Conservation (phyloP, 2,329 filamentous ascomycete species). For the Thielaviopsis populi region DNA sequence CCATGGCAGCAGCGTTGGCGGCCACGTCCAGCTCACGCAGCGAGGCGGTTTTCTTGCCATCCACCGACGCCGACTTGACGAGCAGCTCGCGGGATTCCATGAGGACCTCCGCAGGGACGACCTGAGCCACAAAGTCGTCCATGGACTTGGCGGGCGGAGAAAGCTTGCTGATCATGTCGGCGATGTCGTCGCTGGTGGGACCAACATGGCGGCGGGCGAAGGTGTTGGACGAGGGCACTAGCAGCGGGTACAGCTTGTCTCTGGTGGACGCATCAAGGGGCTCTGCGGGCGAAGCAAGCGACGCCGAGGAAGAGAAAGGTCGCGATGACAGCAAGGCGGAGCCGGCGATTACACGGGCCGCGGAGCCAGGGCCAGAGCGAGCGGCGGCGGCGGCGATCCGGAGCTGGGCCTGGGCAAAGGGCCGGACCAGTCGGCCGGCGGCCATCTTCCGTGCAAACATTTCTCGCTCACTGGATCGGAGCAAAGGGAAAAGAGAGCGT, state of each 20-base stretch:
- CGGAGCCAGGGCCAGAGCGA: neutral
- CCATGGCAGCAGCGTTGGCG: constrained; percentile 25
- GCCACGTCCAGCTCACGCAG: constrained; percentile 47
- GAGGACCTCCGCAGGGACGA: constrained; percentile 67
- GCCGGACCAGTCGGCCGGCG: constrained; percentile 13
- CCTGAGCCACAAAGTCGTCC: constrained; percentile 72
- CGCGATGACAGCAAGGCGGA: neutral
- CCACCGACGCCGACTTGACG: neutral
- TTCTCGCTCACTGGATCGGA: neutral
- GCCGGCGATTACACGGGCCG: neutral
- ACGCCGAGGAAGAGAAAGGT: neutral
- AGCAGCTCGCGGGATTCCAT: constrained; percentile 14
- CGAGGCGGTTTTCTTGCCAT: constrained; percentile 19
- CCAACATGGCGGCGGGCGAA: constrained; percentile 81
- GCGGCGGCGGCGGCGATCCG: neutral
- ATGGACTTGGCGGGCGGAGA: constrained; percentile 58
- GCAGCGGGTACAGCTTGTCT: constrained; percentile 12
- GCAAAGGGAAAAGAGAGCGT: neutral
- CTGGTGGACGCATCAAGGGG: constrained; percentile 2
- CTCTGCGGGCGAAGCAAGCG: neutral
- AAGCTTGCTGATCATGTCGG: constrained; percentile 66
- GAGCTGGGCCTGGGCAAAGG: neutral
- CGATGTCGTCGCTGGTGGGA: constrained; percentile 51
- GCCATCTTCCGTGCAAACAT: constrained; percentile 15
- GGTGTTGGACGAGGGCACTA: constrained; percentile 15